Percentiles rank a stretch among this genome's conserved stretches.
These are phyloP conservation scores for Globisporangium orthogonon DNA, from an alignment of 352 stramenopile genomes.

Conservation along the genomic window DNA sequence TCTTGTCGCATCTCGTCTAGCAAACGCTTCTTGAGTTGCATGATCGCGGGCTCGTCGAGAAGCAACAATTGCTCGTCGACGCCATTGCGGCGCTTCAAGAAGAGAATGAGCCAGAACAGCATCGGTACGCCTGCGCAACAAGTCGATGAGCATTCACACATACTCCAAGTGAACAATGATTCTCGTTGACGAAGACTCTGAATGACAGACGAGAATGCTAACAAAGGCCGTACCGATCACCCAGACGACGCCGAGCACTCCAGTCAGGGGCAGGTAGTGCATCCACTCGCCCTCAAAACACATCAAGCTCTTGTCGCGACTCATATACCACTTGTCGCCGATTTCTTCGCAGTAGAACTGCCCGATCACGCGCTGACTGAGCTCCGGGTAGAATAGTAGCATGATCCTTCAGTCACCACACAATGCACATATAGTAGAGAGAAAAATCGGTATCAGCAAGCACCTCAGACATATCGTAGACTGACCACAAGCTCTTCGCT, in stretches of 20 bases:
- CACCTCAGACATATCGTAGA: not conserved
- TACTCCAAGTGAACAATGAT: not conserved
- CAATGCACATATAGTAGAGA: too few relatives aligned
- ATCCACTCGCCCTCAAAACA: constrained; percentile 57
- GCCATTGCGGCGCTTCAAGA: constrained; percentile 36
- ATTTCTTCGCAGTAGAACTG: constrained; percentile 79
- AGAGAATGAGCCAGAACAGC: constrained; percentile 67
- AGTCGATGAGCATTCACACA: not conserved
- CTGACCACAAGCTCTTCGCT: not conserved
- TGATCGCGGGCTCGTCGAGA: constrained; percentile 28
- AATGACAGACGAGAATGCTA: too few relatives aligned
- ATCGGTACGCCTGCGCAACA: constrained; percentile 45
- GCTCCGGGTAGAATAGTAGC: constrained; percentile 62
- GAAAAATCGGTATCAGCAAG: too few relatives aligned
- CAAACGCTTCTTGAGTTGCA: constrained; percentile 34
- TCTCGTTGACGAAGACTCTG: too few relatives aligned
- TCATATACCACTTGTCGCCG: constrained; percentile 52
- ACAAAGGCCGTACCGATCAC: constrained; percentile 35
- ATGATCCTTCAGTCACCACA: constrained; percentile 27
- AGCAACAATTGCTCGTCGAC: constrained; percentile 46
- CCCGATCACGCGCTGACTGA: constrained; percentile 60
- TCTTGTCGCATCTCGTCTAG: constrained; percentile 43
- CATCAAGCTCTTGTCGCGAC: constrained; percentile 42
- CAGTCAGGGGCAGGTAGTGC: constrained; percentile 46
- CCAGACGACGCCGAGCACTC: constrained; percentile 43